Evolutionary conservation across 495 filamentous ascomycete genomes (phyloP).

Genomic region (Stereocaulon alpinum): DNA sequence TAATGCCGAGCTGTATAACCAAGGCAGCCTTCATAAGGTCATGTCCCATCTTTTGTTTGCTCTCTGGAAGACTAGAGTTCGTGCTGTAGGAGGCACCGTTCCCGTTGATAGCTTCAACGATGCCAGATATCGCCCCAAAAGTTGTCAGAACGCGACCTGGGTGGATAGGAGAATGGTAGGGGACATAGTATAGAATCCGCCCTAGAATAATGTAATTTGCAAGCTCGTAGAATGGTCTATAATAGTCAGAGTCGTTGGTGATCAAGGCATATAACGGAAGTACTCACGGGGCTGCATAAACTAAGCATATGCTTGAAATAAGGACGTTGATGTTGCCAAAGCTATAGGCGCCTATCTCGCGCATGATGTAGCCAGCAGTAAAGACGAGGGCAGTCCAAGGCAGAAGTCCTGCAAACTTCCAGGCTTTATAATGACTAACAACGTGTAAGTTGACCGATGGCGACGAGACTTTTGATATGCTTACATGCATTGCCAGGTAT

Average conservation of each 20-base stretch:
- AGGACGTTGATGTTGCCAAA: conserved; percentile 46
- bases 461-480: conserved; percentile 13
- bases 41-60: conserved; percentile 42
- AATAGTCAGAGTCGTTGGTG: not conserved
- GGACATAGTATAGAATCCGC: conserved; percentile 67
- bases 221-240: conserved; percentile 47
- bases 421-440: conserved; percentile 35
- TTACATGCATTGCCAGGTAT: conserved; percentile 56
- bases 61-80: conserved; percentile 28
- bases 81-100: conserved; percentile 55
- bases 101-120: conserved; percentile 58
- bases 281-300: conserved; percentile 55
- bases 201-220: conserved; percentile 70
- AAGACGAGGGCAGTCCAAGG: conserved; percentile 44
- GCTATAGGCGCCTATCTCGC: conserved; percentile 45
- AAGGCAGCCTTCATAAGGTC: conserved; percentile 55
- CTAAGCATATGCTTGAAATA: conserved; percentile 50
- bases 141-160: conserved; percentile 66
- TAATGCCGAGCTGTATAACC: conserved; percentile 55
- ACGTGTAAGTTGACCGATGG: conserved; percentile 6
- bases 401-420: conserved; percentile 44
- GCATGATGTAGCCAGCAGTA: conserved; percentile 47
- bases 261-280: not conserved
- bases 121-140: conserved; percentile 53
- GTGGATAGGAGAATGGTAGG: conserved; percentile 66